phyloP scores from a whole-genome alignment of 768 basidiomycete species.

The Lentinula edodes region DNA sequence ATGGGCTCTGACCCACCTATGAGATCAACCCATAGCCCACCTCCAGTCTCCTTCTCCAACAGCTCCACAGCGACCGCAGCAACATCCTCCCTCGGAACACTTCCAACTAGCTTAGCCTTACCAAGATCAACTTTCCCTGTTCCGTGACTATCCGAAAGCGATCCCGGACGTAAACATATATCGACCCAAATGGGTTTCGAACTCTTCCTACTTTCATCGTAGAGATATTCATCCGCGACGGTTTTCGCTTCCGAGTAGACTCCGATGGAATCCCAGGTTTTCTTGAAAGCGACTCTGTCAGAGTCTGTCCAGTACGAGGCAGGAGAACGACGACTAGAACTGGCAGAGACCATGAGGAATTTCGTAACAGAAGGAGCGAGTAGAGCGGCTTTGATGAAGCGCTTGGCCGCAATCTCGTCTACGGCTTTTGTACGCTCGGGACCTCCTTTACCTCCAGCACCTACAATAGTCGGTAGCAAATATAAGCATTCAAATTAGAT shows the following conservation, averaged over 20 bases:
- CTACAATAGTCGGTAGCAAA: neutral
- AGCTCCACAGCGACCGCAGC: constrained; percentile 4
- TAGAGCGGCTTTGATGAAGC: constrained; percentile 5
- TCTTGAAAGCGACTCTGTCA: neutral
- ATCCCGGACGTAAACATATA: constrained; percentile 4
- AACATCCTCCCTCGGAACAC: constrained; percentile 2
- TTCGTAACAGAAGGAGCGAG: constrained; percentile 4
- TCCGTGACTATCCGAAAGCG: constrained; percentile 1
- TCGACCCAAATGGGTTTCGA: neutral
- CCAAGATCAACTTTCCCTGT: constrained; percentile 3
- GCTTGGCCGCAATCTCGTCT: constrained; percentile 3
- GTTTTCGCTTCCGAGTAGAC: constrained; percentile 4
- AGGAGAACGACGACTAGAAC: neutral
- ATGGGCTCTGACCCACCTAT: neutral
- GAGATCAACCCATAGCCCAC: constrained; percentile 5
- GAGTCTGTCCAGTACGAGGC: constrained; percentile 6
- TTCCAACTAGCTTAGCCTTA: neutral
- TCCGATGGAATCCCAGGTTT: neutral
- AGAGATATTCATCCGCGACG: constrained; percentile 3
- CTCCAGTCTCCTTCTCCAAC: constrained; percentile 1
- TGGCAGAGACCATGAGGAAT: constrained; percentile 7
- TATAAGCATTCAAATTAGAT: neutral
- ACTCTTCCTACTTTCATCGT: constrained; percentile 2
- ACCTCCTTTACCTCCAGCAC: constrained; percentile 6
- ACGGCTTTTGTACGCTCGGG: constrained; percentile 5